These are phyloP conservation scores for Malassezia caprae DNA, from an alignment of 1,284 basidiomycete species.

Conservation along the genomic window DNA sequence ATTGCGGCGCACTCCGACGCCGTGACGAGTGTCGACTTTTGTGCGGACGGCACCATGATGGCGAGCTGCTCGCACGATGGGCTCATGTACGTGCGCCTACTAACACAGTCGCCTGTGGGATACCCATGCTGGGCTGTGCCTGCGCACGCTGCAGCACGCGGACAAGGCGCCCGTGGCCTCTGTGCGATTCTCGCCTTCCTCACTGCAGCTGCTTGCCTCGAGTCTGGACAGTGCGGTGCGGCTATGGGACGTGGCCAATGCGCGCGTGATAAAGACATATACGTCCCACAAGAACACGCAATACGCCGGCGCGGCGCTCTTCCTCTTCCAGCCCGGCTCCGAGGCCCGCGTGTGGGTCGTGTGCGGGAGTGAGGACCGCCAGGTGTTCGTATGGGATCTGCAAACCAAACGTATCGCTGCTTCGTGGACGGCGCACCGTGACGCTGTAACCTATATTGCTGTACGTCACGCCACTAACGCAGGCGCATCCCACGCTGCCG, in stretches of 20 bases:
- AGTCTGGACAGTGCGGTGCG: conserved; percentile 86
- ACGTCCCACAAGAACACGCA: conserved; percentile 70
- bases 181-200: conserved; percentile 81
- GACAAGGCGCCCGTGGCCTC: conserved; percentile 84
- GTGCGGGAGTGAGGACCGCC: conserved; percentile 80
- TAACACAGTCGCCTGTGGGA: conserved; percentile 60
- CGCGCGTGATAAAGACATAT: conserved; percentile 84
- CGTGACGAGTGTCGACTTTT: conserved; percentile 84
- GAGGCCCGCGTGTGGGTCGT: conserved; percentile 52
- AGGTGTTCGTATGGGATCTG: conserved; percentile 79
- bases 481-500: conserved; percentile 25
- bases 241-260: conserved; percentile 86
- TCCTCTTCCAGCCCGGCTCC: conserved; percentile 5
- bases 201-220: conserved; percentile 71
- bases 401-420: conserved; percentile 69
- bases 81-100: conserved; percentile 62
- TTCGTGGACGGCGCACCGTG: conserved; percentile 67
- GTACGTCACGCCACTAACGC: conserved; percentile 9
- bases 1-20: conserved; percentile 89
- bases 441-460: conserved; percentile 20
- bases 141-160: conserved; percentile 91
- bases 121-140: conserved; percentile 84
- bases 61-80: conserved; percentile 92
- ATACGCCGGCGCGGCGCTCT: conserved; percentile 52
- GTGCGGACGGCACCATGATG: conserved; percentile 83